Evolutionary conservation across 2,329 filamentous ascomycete species (phyloP).

Genomic region (Botrytis deweyae): DNA sequence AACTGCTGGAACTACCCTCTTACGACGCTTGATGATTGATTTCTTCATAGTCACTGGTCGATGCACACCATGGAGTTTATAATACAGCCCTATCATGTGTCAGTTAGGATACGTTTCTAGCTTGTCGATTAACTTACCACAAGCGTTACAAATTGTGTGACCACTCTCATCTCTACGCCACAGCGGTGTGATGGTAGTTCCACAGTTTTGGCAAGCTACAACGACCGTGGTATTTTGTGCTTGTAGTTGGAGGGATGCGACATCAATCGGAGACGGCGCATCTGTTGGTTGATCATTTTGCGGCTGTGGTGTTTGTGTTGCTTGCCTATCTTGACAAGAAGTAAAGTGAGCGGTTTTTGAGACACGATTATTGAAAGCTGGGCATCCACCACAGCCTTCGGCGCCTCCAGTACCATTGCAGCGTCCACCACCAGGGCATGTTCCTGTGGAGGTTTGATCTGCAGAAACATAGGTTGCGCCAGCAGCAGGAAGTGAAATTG

Average conservation of each 20-base stretch:
- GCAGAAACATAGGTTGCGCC: conserved; percentile 73
- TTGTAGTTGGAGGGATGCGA: conserved; percentile 49
- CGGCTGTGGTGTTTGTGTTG: conserved; percentile 30
- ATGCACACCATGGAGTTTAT: conserved; percentile 92
- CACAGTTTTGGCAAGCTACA: conserved; percentile 95
- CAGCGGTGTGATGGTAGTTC: conserved; percentile 91
- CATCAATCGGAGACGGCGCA: conserved; percentile 48
- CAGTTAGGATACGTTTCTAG: conserved; percentile 22
- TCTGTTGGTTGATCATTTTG: conserved; percentile 35
- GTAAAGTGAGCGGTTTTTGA: conserved; percentile 79
- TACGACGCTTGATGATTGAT: conserved; percentile 90
- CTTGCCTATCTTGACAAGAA: conserved; percentile 42
- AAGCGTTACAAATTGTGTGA: conserved; percentile 97
- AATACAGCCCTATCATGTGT: conserved; percentile 68
- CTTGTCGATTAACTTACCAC: conserved; percentile 63
- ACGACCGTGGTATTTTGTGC: conserved; percentile 58
- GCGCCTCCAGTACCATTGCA: conserved; percentile 97
- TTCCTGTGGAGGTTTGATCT: conserved; percentile 74
- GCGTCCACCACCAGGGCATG: conserved; percentile 88
- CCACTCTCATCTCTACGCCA: conserved; percentile 94
- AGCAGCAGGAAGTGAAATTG: conserved; percentile 41
- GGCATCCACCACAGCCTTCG: conserved; percentile 91
- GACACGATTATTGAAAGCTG: conserved; percentile 94
- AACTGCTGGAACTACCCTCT: conserved; percentile 83
- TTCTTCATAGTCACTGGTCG: conserved; percentile 99